These are phyloP conservation scores for Cladophialophora yegresii DNA, from an alignment of 2,329 filamentous ascomycete species.

Conservation along the genomic window DNA sequence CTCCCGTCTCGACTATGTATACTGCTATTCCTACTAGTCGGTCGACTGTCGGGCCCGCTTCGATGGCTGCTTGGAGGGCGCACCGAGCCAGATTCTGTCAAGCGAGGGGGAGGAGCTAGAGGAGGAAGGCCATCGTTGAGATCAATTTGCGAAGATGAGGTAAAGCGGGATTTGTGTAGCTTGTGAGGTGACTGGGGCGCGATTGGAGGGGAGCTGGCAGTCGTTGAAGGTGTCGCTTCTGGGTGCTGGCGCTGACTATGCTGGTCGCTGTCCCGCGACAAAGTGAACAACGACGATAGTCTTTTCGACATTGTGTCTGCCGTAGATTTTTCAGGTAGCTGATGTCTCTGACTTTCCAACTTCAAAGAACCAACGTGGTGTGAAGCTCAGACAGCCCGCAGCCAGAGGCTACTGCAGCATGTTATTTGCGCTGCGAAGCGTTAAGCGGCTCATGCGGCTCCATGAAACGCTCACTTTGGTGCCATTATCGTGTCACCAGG, in stretches of 20 bases:
- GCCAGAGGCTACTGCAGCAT: background rate
- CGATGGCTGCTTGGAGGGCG: constrained; percentile 42
- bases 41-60: constrained; percentile 39
- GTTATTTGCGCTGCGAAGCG: constrained; percentile 1
- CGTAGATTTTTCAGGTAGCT: background rate
- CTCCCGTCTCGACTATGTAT: constrained; percentile 29
- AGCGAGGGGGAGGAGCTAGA: constrained; percentile 46
- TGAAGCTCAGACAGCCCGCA: background rate
- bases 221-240: background rate
- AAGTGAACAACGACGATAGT: constrained; percentile 34
- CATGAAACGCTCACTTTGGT: background rate
- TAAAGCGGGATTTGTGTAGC: constrained; percentile 29
- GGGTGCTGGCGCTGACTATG: background rate
- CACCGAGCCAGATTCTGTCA: constrained; percentile 42
- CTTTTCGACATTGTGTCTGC: constrained; percentile 25
- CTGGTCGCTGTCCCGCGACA: constrained; percentile 30
- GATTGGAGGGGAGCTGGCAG: background rate
- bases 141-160: constrained; percentile 28
- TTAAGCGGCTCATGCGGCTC: background rate
- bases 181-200: constrained; percentile 21
- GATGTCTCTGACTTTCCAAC: background rate
- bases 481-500: constrained; percentile 8
- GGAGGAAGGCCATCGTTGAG: constrained; percentile 29
- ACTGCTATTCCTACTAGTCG: constrained; percentile 40
- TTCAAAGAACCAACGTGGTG: background rate